Evolutionary conservation across 331 rosid species (phyloP), one percentile per base, ranked within the genome.

Genomic region (Stylosanthes scabra): DNA sequence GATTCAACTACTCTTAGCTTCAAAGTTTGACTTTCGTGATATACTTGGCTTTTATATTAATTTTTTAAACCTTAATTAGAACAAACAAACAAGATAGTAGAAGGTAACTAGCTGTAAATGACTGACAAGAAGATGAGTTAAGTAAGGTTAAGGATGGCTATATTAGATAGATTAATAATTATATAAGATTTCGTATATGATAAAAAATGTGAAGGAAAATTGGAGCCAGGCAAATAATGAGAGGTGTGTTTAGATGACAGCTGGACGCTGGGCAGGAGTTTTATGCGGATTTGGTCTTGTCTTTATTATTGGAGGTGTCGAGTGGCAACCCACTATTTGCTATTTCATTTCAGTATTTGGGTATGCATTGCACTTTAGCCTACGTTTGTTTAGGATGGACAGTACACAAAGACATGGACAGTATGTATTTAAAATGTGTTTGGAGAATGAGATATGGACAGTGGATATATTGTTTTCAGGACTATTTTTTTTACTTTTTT

Each of bases 221-320:
- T 8, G 16, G 8, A 62, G 40, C 1, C 71, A 29, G 70, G 75
- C 52, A 55, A 50, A 44, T 11, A 29, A 11, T 8, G 51, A 65
- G 6, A 58, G 68, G 77, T 34, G 25, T 4, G 11, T 20, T 20
- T 20, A 20, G 25, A 20, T 20, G 25, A 20, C 25, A 20, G 25
- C 25, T 20, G 25, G 25, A 20, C 1, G 25, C 25, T 20, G 73
- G 82, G 63, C 2, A 9, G 68, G 82, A 71, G 82, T 3, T 52
- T 47, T 47, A 20, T n/a, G 9, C 41, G 70, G 70, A 57, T 14
- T 64, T 39, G 74, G 68, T 78, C 20, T 7, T 11, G 37, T 31
- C 37, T 52, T 3, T 46, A 46, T 31, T 31, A 28, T 67, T 46
- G 67, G 40, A n/a, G 9, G 16, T 66, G 14, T 16, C 60, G 20